Percentiles rank a stretch among this genome's conserved stretches.
Conservation (phyloP, 306 rosid species). For the Dalbergia cultrata region DNA sequence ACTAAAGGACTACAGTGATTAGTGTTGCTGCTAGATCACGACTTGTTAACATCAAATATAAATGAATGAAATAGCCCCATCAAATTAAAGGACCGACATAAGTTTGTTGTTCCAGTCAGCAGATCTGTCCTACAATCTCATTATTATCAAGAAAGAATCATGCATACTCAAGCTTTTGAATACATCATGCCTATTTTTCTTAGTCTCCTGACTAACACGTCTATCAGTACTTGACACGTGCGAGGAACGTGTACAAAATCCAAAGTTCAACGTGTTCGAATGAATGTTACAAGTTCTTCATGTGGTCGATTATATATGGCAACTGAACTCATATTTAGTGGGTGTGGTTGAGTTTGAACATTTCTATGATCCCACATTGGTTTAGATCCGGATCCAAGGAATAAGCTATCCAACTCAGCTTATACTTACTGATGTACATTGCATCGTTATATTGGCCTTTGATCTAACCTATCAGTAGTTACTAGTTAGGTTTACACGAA, state of each 20-base stretch:
- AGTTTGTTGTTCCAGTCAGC: background rate
- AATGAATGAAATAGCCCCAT: background rate
- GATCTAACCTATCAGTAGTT: background rate
- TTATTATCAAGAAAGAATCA: background rate
- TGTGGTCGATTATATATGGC: slow-evolving; percentile 17
- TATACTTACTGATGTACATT: background rate
- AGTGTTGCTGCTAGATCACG: background rate
- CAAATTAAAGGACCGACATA: slow-evolving; percentile 4
- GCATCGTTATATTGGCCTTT: background rate
- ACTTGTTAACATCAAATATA: slow-evolving; percentile 21
- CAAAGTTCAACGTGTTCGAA: slow-evolving; percentile 16
- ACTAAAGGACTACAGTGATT: background rate
- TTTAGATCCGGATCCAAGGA: background rate
- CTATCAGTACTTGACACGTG: slow-evolving; percentile 30
- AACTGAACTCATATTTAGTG: slow-evolving; percentile 9
- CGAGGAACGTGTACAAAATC: background rate
- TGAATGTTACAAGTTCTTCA: slow-evolving; percentile 10
- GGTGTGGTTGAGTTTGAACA: background rate
- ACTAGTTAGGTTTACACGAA: too few relatives aligned
- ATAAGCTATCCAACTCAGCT: background rate
- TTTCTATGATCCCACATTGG: background rate
- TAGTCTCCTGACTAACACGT: background rate
- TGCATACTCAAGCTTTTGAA: slow-evolving; percentile 22
- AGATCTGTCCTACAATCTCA: background rate
- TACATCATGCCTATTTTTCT: background rate